Base-by-base conservation (phyloP, 345 rosid species). In the Populus simonii region DNA sequence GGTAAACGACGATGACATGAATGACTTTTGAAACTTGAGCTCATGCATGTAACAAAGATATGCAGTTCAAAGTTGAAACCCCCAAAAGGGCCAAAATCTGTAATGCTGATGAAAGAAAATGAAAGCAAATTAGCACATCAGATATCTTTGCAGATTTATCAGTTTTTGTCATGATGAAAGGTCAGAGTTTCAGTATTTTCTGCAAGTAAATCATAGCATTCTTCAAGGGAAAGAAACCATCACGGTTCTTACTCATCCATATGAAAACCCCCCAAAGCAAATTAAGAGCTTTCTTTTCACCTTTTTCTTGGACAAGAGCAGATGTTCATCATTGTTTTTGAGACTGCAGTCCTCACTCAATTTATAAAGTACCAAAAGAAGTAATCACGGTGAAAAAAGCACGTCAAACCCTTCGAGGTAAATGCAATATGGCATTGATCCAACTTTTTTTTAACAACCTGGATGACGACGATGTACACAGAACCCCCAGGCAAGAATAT, bases 111-210 rank as follows among this genome's bases (percentile, higher is more conserved):
- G 49, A 74, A 55, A 71, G 71, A 76, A 43, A 33, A 71, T 36
- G 61, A 61, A 41, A 74, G 76, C 65, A 80, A 81, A 74, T 72
- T 77, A 70, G 78, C 74, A 10, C 62, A 84, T 75, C 84, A 80
- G 79, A 85, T 83, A n/a, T 79, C 79, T 33, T 68, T 81, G 81
- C 84, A 86, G 81, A 86, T 84, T 81, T 80, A 72, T 78, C 80
- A 72, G 78, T 73, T 76, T 57, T 71, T 22, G 20, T 75, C 77
- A 76, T 88, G 66, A 82, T 84, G 81, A 80, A 84, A 57, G 71
- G 77, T 81, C 90, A 89, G 87, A 80, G 79, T 22, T 82, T 80
- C 86, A 79, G 82, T 78, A 65, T 66, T 74, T 65, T 66, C 82
- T 86, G 84, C 74, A 79, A 63, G 41, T 78, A 80, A 73, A 81